Conservation (phyloP, 176 grass and related monocot genomes). For the Aegilops bicornis region DNA sequence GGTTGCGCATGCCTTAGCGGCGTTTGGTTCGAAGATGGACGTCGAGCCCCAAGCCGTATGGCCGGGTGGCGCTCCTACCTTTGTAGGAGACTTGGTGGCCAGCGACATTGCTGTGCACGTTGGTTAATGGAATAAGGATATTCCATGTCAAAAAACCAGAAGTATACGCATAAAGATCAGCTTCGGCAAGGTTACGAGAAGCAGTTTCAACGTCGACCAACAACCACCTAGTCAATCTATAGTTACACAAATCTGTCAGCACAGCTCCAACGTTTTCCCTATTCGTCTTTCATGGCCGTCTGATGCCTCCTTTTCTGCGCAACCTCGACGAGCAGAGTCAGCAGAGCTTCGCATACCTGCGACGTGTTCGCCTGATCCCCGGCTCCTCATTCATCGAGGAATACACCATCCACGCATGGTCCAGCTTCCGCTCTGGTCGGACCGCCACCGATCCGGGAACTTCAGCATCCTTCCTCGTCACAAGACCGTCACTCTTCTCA, state of each 20-base stretch:
- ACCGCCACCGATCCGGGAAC: constrained; percentile 71
- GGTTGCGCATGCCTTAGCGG: too few species aligned
- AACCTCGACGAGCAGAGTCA: constrained; percentile 77
- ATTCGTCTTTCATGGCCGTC: constrained; percentile 80
- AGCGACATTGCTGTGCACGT: too few species aligned
- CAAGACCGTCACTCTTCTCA: constrained; percentile 90
- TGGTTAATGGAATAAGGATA: too few species aligned
- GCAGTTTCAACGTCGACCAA: constrained; percentile 2
- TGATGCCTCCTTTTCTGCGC: constrained; percentile 75
- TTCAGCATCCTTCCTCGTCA: constrained; percentile 75
- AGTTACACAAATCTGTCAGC: background rate
- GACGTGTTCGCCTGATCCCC: constrained; percentile 65
- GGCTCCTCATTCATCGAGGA: constrained; percentile 64
- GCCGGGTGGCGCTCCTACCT: too few species aligned
- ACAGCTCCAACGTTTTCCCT: constrained; percentile 18
- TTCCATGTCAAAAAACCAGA: background rate
- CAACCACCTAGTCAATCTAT: background rate
- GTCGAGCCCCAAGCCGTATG: too few species aligned
- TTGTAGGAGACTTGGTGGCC: too few species aligned
- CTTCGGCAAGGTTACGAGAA: constrained; percentile 31
- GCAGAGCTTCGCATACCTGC: constrained; percentile 79
- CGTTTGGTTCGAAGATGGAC: too few species aligned
- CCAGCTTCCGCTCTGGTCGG: constrained; percentile 65
- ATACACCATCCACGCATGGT: constrained; percentile 97
- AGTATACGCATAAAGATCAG: background rate